Base-by-base conservation (phyloP, 2,329 filamentous ascomycete species). In the Calonectria fujianensis region DNA sequence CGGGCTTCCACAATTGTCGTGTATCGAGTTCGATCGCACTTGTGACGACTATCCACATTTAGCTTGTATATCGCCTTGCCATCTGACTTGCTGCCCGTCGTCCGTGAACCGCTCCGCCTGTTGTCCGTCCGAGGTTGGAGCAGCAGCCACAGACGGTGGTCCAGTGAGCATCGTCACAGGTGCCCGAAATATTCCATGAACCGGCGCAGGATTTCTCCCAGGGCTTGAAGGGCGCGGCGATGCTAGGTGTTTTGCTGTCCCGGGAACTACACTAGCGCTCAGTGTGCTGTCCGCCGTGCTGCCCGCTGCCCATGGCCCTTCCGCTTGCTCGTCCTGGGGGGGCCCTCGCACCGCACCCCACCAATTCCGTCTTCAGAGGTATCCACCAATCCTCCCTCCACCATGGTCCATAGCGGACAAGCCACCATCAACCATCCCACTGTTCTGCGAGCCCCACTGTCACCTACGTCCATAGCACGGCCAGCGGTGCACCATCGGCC, bases 131-230 rank as follows among this genome's bases (percentile, higher is more conserved):
- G 72, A 74, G 72, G 72, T 74, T 74, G 72, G 67, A 54, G 37
- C 24, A 66, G 45, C 45, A 67, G 68, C 39, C 39, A 65, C 61
- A 18, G 35, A 27, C n/a, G 14, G 57, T 59, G 37, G 77, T 35
- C 79, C 79, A 80, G 79, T 80, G 67, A 79, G 77, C 59, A 59
- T 74, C 65, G 71, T 51, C 70, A 20, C 51, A 54, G 66, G 57
- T 61, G 75, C 69, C 79, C 79, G 79, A 70, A 77, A 76, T 78
- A 64, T 78, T 72, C 77, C 79, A 78, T 77, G 63, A 73, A 79
- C 67, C 67, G 65, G 48, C 57, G 35, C 35, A 54, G 37, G 45
- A 48, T 35, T 27, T 29, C 37, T 48, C 29, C 59, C 51, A 69
- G 61, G 54, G 45, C 39, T 45, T 52, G 70, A 45, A 63, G 57